Conservation (phyloP, 768 basidiomycete species). For the Naematelia encephala region DNA sequence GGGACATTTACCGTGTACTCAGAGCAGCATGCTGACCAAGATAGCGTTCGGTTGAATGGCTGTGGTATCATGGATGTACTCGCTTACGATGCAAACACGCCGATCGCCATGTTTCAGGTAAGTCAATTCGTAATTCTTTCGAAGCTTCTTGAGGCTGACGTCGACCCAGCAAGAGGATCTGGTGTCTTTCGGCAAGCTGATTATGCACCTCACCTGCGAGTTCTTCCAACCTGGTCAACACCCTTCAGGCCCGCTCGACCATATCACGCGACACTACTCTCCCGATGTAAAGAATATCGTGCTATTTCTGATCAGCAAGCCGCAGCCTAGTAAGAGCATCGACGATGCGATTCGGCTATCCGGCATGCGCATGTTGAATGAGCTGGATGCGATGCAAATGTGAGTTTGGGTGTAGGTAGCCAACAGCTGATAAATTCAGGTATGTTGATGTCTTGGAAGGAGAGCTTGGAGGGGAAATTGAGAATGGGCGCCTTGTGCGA, state of each 20-base stretch:
- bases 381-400: slow-evolving; percentile 81
- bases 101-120: slow-evolving; percentile 22
- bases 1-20: too few relatives aligned
- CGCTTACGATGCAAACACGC: slow-evolving; percentile 58
- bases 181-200: slow-evolving; percentile 74
- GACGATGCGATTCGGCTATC: slow-evolving; percentile 78
- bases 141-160: background rate
- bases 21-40: background rate
- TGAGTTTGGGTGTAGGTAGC: slow-evolving; percentile 50
- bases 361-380: slow-evolving; percentile 65
- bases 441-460: slow-evolving; percentile 75
- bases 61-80: slow-evolving; percentile 85
- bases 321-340: slow-evolving; percentile 63
- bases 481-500: slow-evolving; percentile 87
- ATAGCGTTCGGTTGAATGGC: slow-evolving; percentile 76
- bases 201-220: slow-evolving; percentile 74
- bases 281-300: slow-evolving; percentile 76
- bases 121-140: background rate
- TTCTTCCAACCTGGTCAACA: slow-evolving; percentile 64
- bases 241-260: slow-evolving; percentile 62
- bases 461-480: slow-evolving; percentile 81
- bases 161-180: slow-evolving; percentile 73
- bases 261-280: slow-evolving; percentile 69
- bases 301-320: slow-evolving; percentile 69
- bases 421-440: slow-evolving; percentile 53